Evolutionary conservation across 257 asterid species (phyloP).

Genomic region (Lavandula angustifolia): DNA sequence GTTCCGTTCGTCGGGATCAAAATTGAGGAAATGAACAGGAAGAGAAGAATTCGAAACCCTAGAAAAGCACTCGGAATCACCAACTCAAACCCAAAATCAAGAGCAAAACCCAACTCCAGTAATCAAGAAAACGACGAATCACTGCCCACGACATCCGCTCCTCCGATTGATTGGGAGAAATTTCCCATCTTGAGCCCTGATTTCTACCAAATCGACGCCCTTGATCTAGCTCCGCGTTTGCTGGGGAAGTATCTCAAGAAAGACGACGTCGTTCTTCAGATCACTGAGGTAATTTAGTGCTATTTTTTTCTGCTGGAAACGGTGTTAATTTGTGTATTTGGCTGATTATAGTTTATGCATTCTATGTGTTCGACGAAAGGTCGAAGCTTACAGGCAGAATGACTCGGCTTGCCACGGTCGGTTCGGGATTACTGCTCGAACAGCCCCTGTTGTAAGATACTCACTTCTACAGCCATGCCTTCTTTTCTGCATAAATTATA

Average conservation of each 20-base stretch:
- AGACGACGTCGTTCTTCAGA: slow-evolving; percentile 83
- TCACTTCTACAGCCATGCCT: no score
- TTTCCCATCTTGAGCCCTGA: slow-evolving; percentile 50
- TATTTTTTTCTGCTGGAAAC: no score
- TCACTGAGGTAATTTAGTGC: slow-evolving; percentile 96
- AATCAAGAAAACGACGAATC: slow-evolving; percentile 22
- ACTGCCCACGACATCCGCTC: slow-evolving; percentile 21
- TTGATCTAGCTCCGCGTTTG: slow-evolving; percentile 93
- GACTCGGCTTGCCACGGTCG: slow-evolving; percentile 98
- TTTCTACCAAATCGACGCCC: slow-evolving; percentile 89
- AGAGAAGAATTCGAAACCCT: slow-evolving; percentile 30
- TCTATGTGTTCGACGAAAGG: slow-evolving; percentile 49
- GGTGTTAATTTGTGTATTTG: no score
- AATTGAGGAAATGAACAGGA: slow-evolving; percentile 39
- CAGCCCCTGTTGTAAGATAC: slow-evolving; percentile 82
- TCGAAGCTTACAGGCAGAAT: slow-evolving; percentile 91
- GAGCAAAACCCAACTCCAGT: slow-evolving; percentile 31
- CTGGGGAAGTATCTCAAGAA: slow-evolving; percentile 84
- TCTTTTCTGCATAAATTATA: no score
- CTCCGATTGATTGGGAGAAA: slow-evolving; percentile 33
- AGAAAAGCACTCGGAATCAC: slow-evolving; percentile 32
- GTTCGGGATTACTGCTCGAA: slow-evolving; percentile 86
- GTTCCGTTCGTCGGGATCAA: neutral
- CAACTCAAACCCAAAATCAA: slow-evolving; percentile 26
- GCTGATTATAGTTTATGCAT: slow-evolving; percentile 23